These are phyloP conservation scores for Pichia rugopelliculosa DNA, from an alignment of 805 yeast species.

Conservation along the genomic window DNA sequence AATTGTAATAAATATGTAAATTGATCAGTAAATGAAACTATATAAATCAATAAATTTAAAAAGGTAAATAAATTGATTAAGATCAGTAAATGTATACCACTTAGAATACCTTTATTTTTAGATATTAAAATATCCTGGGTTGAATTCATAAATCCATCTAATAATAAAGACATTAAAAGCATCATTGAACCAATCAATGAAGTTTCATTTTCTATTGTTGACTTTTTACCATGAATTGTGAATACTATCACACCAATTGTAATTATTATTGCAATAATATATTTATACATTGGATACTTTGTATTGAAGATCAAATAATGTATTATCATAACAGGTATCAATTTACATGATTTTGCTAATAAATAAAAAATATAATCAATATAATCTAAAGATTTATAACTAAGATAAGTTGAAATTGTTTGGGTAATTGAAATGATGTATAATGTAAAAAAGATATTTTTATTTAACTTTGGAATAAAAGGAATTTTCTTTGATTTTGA, in stretches of 20 bases:
- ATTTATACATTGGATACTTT: conserved; percentile 67
- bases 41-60: conserved; percentile 43
- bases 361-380: conserved; percentile 81
- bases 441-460: conserved; percentile 28
- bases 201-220: conserved; percentile 46
- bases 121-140: conserved; percentile 79
- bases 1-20: conserved; percentile 42
- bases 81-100: conserved; percentile 88
- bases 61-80: conserved; percentile 43
- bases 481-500: conserved; percentile 6
- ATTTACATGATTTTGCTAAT: conserved; percentile 86
- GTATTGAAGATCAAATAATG: conserved; percentile 66
- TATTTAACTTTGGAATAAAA: conserved; percentile 28
- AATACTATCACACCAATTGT: conserved; percentile 79
- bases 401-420: conserved; percentile 75
- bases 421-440: conserved; percentile 62
- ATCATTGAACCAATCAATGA: conserved; percentile 51
- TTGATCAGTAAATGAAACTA: conserved; percentile 42
- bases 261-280: conserved; percentile 67
- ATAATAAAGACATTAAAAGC: conserved; percentile 53
- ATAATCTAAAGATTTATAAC: conserved; percentile 68
- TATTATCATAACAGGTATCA: conserved; percentile 89
- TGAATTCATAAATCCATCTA: conserved; percentile 91
- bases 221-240: conserved; percentile 40
- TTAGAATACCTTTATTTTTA: conserved; percentile 35